Base-by-base conservation (phyloP, 2,329 filamentous ascomycete species). In the Cladophialophora carrionii region DNA sequence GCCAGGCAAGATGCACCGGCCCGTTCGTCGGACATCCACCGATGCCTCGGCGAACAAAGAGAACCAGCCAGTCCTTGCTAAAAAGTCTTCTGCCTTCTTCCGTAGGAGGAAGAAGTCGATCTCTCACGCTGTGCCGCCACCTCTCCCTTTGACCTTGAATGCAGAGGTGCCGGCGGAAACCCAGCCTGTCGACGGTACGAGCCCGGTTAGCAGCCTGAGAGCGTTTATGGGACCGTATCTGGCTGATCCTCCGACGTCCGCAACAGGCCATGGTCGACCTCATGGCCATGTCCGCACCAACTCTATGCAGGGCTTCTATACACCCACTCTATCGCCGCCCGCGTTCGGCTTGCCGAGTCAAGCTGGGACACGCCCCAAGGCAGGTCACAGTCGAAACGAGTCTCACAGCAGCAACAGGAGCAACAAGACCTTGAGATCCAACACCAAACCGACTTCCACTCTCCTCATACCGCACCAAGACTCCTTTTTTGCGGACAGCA, bases 21-120 rank as follows among this genome's bases (percentile, higher is more conserved):
- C 72, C 22, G 71, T 74, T 14, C 67, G 70, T 72, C 73, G 48
- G 73, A 72, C 64, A 71, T 69, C 60, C 43, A 72, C 20, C 34
- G 70, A 72, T 57, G 61, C 73, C 20, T 64, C 71, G 31, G 66
- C 65, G 24, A 76, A 76, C 51, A 76, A 79, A 61, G 74, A 74
- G 46, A 71, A 74, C 12, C 76, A 75, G 31, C 78, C 77, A 51
- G 62, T 70, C 3, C 80, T 97, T 58, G 90, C 91, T 72, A 97
- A 97, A 81, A 97, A 97, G 77, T 87, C 91, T 3, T 96, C 94
- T 0, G 94, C 92, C 0, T 98, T 99, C 79, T 98, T 98, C 80
- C 86, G 95, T 68, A 85, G 95, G 65, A 86, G 93, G 68, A 98
- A 98, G 85, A 96, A 94, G 84, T 96, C 93, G 4, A 78, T 92